Conservation (phyloP, 1,284 basidiomycete genomes). For the Ganoderma lucidum region DNA sequence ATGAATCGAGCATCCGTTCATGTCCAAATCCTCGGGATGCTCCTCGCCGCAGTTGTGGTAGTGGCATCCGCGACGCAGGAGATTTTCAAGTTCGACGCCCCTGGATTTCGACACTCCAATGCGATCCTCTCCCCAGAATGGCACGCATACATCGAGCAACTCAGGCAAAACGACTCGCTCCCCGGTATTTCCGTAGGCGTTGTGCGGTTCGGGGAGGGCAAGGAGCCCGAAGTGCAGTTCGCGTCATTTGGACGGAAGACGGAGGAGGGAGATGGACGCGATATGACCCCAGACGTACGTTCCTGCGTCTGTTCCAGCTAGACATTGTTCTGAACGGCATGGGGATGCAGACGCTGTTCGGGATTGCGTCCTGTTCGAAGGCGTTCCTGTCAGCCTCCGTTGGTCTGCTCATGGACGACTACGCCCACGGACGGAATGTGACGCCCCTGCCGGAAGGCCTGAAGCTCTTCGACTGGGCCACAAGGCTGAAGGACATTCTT, state of each 20-base stretch:
- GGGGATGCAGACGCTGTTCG: constrained; percentile 45
- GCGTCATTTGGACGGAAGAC: constrained; percentile 35
- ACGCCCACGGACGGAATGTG: constrained; percentile 28
- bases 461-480: constrained; percentile 37
- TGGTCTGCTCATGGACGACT: constrained; percentile 43
- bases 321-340: not conserved
- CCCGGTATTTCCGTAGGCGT: constrained; percentile 35
- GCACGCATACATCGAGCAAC: constrained; percentile 24
- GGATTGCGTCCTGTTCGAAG: constrained; percentile 53
- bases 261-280: constrained; percentile 38
- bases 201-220: constrained; percentile 28
- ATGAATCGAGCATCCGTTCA: not conserved
- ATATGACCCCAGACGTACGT: constrained; percentile 39
- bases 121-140: constrained; percentile 15
- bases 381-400: constrained; percentile 44
- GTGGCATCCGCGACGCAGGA: not conserved
- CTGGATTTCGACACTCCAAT: not conserved
- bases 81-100: not conserved
- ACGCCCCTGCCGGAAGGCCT: constrained; percentile 30
- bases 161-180: constrained; percentile 25
- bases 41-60: not conserved
- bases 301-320: not conserved
- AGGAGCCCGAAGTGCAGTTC: constrained; percentile 15
- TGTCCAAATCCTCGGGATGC: not conserved
- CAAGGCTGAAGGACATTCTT: constrained; percentile 49